Evolutionary conservation across 371 early-diverging fungal genomes (phyloP).

Genomic region (Sporodiniella umbellata): DNA sequence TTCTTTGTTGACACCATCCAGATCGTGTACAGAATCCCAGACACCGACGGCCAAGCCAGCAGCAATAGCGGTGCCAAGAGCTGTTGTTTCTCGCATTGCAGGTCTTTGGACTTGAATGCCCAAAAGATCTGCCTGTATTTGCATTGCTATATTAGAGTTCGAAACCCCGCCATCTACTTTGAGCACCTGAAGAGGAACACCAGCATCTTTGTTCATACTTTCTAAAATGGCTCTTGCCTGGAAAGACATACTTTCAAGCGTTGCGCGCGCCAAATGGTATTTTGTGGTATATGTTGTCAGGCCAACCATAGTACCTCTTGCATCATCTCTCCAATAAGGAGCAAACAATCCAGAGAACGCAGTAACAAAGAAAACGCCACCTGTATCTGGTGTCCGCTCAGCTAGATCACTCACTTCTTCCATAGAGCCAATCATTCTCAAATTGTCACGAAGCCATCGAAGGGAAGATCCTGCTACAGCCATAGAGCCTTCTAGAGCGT

Average conservation of each 20-base stretch:
- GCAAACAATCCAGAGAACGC: slow-evolving; percentile 94
- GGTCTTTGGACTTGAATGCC: slow-evolving; percentile 85
- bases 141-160: slow-evolving; percentile 87
- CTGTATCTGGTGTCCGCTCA: slow-evolving; percentile 62
- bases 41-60: slow-evolving; percentile 88
- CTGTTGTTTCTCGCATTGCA: slow-evolving; percentile 90
- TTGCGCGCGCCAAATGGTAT: slow-evolving; percentile 83
- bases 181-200: slow-evolving; percentile 59
- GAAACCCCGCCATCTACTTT: slow-evolving; percentile 96
- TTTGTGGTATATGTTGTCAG: slow-evolving; percentile 84
- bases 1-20: slow-evolving; percentile 36
- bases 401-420: slow-evolving; percentile 61
- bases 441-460: slow-evolving; percentile 89
- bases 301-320: slow-evolving; percentile 87
- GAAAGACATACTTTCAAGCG: slow-evolving; percentile 89
- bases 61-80: slow-evolving; percentile 93
- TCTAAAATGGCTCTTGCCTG: slow-evolving; percentile 88
- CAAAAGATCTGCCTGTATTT: slow-evolving; percentile 87
- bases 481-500: slow-evolving; percentile 94
- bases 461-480: slow-evolving; percentile 94
- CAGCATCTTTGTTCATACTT: slow-evolving; percentile 82
- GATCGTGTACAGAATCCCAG: slow-evolving; percentile 53
- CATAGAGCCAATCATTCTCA: slow-evolving; percentile 72
- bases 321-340: slow-evolving; percentile 93
- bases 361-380: slow-evolving; percentile 93